Evolutionary conservation across 208 protist species (phyloP), one percentile per base, ranked within the genome.

Genomic region (Porcisia hertigi): DNA sequence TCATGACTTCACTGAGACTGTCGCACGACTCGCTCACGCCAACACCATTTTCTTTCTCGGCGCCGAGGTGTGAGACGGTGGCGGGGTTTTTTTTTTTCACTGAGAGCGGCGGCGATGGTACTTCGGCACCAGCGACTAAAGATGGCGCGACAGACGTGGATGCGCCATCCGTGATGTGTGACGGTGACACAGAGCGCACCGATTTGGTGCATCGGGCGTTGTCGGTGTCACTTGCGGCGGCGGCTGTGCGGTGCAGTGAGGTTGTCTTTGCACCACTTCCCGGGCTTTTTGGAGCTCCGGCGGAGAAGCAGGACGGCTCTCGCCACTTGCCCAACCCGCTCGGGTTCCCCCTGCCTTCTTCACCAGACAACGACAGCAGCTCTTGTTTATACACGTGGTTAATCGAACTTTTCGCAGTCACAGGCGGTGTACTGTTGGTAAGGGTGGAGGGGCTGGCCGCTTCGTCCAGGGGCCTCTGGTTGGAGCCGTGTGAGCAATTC

Each of bases 21-120:
- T 72, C 67, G 52, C 0, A 25, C 4, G 67, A 72, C 67, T 60
- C 47, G 25, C 45, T n/a, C 34, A 60, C 47, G 36, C 36, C 45
- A 25, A 45, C 25, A 25, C 14, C 41, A n/a, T 9, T 39, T 5
- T 36, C 34, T 20, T 57, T 54, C 23, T 45, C 52, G 9, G 9
- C 53, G 20, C 63, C 71, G 30, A 30, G 30, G 64, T 81, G 64
- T 7, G 71, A 67, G 47, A 67, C 52, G n/a, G 77, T 43, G 9
- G 77, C 11, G 9, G 70, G 23, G 3, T 69, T 69, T 25, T 30
- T 30, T 30, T 30, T 30, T 30, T 30, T 30, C 30, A 41, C 70
- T 23, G n/a, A 71, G 70, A 23, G 41, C 63, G 41, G 63, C 63
- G 23, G 39, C 62, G 16, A n/a, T 60, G 69, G 25, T 30, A 30